phyloP scores from a whole-genome alignment of 768 basidiomycete genomes.

The Astraeus odoratus region DNA sequence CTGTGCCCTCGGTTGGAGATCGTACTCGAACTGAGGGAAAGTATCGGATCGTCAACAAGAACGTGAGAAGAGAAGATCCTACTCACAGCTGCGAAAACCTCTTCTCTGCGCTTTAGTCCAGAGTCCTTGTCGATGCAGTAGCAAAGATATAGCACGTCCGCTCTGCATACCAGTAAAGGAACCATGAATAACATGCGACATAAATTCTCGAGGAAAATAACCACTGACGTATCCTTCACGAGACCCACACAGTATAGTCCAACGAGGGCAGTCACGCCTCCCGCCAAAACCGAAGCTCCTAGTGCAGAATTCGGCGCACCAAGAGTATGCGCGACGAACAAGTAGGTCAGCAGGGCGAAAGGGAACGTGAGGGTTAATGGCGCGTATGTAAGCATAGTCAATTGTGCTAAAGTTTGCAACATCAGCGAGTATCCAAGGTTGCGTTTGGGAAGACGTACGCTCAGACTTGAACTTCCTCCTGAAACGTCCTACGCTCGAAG shows the following conservation, averaged over 20 bases:
- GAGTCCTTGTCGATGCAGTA: conserved; percentile 57
- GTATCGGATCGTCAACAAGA: conserved; percentile 4
- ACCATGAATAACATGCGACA: background rate
- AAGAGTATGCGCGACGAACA: conserved; percentile 84
- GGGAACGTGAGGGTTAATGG: conserved; percentile 78
- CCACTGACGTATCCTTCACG: conserved; percentile 63
- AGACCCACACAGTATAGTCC: conserved; percentile 79
- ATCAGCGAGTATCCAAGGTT: background rate
- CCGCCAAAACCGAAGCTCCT: conserved; percentile 68
- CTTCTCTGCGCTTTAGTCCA: conserved; percentile 42
- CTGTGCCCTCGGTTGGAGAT: conserved; percentile 21
- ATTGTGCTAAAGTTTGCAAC: conserved; percentile 36
- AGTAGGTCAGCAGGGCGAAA: conserved; percentile 73
- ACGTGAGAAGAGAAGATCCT: background rate
- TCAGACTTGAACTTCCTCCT: conserved; percentile 48
- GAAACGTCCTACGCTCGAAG: conserved; percentile 31
- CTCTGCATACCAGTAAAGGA: conserved; percentile 28
- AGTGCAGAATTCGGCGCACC: conserved; percentile 65
- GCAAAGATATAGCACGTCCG: conserved; percentile 61
- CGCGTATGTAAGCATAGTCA: conserved; percentile 64
- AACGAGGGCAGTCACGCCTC: conserved; percentile 73
- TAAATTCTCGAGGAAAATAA: background rate
- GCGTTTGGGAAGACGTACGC: conserved; percentile 35
- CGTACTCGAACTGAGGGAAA: conserved; percentile 34
- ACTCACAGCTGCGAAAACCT: conserved; percentile 53